Evolutionary conservation across 176 grass and related monocot species (phyloP).

Genomic region (Miscanthus lutarioriparius): DNA sequence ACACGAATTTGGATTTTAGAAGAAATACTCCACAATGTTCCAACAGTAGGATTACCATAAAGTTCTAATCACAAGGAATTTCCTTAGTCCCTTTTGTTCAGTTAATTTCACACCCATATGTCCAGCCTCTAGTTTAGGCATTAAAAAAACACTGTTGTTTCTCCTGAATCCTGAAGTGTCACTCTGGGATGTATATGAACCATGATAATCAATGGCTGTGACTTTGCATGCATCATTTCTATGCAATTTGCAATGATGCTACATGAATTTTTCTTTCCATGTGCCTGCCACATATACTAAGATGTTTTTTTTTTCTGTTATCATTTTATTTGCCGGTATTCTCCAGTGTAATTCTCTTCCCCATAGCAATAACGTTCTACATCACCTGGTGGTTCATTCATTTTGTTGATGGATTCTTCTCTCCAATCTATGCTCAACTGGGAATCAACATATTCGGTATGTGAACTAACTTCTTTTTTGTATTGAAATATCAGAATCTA

Average conservation of each 20-base stretch:
- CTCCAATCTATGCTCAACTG: slow-evolving; percentile 89
- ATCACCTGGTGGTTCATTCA: slow-evolving; percentile 99
- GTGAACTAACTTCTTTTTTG: background rate
- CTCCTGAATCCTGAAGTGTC: background rate
- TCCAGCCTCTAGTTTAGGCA: background rate
- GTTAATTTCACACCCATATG: background rate
- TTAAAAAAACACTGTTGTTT: background rate
- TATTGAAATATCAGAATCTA: slow-evolving; percentile 1
- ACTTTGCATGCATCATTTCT: background rate
- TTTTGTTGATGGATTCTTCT: slow-evolving; percentile 98
- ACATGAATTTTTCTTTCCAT: slow-evolving; percentile 11
- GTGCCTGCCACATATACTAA: slow-evolving; percentile 11
- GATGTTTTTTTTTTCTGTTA: background rate
- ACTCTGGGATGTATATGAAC: background rate
- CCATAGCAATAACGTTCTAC: slow-evolving; percentile 95
- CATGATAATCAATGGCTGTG: background rate
- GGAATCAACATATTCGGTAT: slow-evolving; percentile 94
- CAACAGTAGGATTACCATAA: background rate
- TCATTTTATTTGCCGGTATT: slow-evolving; percentile 11
- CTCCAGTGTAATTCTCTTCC: slow-evolving; percentile 86
- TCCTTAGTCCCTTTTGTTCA: background rate
- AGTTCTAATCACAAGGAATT: slow-evolving; percentile 9
- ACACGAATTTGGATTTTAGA: background rate
- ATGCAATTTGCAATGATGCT: background rate
- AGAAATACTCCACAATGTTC: background rate